Base-by-base conservation (phyloP, 164 flowering plant genomes). In the Liriodendron chinense region DNA sequence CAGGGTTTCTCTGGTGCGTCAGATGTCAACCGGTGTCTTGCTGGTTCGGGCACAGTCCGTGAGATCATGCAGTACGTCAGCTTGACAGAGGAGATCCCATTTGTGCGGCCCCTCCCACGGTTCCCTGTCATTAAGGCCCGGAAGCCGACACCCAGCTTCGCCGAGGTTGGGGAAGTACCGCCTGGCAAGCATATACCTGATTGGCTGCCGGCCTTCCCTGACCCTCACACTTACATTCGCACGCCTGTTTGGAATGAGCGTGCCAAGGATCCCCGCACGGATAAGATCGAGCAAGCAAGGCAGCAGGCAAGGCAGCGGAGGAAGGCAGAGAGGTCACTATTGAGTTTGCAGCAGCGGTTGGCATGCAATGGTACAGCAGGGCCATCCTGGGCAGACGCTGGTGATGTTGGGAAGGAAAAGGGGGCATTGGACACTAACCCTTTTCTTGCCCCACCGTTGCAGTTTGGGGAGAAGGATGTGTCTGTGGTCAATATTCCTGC, bases 201-300 rank as follows among this genome's bases (percentile, higher is more conserved):
- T 68, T 96, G 99, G 99, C 81, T 96, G 82, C 99, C 99, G 7
- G 97, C 94, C 23, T 87, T 96, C 59, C 99, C 99, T 62, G 98
- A 96, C 84, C 89, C 89, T 0, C 97, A 96, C 76, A 94, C 99
- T 0, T 94, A 94, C 75, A 57, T 85, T 8, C 87, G 79, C 12
- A 87, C 98, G 0, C 89, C 96, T 0, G 77, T 87, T 68, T 91
- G 97, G 98, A 89, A 88, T 85, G 93, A 92, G 82, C 89, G 98
- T 88, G 72, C n/a, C 10, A 75, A 88, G 0, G 94, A 94, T 84
- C 94, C 87, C 28, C 87, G 87, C 2, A 80, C 84, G 0, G 98
- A 92, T 80, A 93, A 90, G 81, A 82, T 88, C 49, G 93, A 92
- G 84, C 97, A 91, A 70, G 91, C 91, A 0, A 87, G 91, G 77